These are phyloP conservation scores for Plasmodium knowlesi DNA, from an alignment of 169 alveolate genomes.

Conservation along the genomic window DNA sequence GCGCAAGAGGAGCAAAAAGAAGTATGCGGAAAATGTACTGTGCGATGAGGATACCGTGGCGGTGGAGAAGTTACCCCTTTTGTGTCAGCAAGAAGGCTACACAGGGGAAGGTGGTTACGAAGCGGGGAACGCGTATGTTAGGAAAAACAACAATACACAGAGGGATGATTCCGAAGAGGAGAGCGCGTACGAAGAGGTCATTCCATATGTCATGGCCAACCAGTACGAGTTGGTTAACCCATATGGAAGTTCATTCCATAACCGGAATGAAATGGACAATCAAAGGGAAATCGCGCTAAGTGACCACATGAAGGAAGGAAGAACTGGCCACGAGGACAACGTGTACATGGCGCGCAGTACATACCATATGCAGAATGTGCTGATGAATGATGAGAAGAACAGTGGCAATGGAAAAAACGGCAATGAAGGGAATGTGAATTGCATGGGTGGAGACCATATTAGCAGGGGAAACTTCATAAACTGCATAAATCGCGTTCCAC, in stretches of 20 bases:
- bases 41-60: not conserved
- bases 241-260: not conserved
- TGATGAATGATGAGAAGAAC: not conserved
- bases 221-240: not conserved
- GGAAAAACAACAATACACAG: not conserved
- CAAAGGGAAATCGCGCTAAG: not conserved
- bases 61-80: not conserved
- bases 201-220: not conserved
- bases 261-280: not conserved
- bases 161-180: not conserved
- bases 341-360: not conserved
- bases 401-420: not conserved
- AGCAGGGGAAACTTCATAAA: not conserved
- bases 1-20: conserved; percentile 8
- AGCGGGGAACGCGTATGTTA: not conserved
- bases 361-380: not conserved
- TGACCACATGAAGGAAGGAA: not conserved
- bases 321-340: not conserved
- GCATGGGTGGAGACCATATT: not conserved
- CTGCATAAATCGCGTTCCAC: not conserved
- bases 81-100: not conserved
- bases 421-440: not conserved
- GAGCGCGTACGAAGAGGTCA: not conserved
- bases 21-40: not conserved
- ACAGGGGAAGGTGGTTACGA: not conserved